Evolutionary conservation across 2,329 filamentous ascomycete species (phyloP).

Genomic region (Trichoderma atrobrunneum): DNA sequence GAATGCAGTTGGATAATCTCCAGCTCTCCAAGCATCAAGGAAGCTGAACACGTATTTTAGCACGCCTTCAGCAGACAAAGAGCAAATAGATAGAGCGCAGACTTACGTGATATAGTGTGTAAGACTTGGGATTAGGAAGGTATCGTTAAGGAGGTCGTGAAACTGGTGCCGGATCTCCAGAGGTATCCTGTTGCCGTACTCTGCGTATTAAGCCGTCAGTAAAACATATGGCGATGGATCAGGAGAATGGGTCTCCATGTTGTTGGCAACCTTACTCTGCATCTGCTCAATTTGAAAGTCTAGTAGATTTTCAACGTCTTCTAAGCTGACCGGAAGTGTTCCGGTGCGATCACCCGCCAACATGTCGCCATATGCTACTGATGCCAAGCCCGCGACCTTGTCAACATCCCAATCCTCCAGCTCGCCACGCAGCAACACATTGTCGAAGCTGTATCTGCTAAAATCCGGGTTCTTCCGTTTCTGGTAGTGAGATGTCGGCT

Average conservation of each 20-base stretch:
- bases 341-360: constrained; percentile 42
- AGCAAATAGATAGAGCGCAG: neutral
- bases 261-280: constrained; percentile 60
- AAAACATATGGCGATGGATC: neutral
- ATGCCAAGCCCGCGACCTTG: constrained; percentile 45
- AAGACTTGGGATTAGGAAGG: constrained; percentile 66
- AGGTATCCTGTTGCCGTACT: constrained; percentile 74
- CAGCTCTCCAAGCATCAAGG: constrained; percentile 86
- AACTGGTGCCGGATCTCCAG: constrained; percentile 70
- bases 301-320: constrained; percentile 76
- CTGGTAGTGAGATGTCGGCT: constrained; percentile 67
- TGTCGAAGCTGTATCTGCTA: constrained; percentile 55
- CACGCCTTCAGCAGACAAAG: neutral
- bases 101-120: constrained; percentile 69
- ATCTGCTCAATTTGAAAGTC: constrained; percentile 87
- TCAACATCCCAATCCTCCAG: constrained; percentile 46
- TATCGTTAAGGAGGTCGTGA: constrained; percentile 63
- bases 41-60: constrained; percentile 55
- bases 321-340: constrained; percentile 60
- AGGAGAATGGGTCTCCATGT: neutral
- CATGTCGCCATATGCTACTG: constrained; percentile 53
- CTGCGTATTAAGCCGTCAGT: constrained; percentile 39
- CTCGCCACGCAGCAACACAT: constrained; percentile 50
- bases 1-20: constrained; percentile 85
- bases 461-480: constrained; percentile 61